phyloP scores from a whole-genome alignment of 371 early-diverging fungal genomes.

The Lichtheimia corymbifera region DNA sequence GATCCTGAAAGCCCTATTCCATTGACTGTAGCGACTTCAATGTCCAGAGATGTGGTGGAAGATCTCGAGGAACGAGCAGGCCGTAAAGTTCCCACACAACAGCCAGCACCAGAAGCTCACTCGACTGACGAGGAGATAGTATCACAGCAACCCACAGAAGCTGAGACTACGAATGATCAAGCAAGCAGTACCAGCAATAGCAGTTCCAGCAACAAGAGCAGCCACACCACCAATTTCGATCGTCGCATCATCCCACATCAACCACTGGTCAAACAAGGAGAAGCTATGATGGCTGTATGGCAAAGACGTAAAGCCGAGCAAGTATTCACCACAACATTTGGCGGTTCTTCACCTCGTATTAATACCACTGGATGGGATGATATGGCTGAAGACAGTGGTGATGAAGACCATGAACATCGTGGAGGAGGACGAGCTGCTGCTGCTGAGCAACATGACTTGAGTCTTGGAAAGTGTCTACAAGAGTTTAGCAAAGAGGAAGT shows the following conservation, averaged over 20 bases:
- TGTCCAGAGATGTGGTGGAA: no score
- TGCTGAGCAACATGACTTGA: no score
- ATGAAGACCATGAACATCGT: constrained; percentile 24
- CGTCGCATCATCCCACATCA: constrained; percentile 11
- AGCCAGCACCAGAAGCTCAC: not conserved
- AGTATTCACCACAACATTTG: no score
- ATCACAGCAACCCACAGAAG: no score
- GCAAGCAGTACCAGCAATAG: not conserved
- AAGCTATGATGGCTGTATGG: constrained; percentile 43
- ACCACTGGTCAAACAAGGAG: constrained; percentile 27
- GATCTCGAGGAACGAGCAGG: no score
- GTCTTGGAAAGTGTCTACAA: constrained; percentile 58
- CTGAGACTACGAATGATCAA: not conserved
- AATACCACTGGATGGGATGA: constrained; percentile 26
- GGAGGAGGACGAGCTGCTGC: not conserved
- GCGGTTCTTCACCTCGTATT: no score
- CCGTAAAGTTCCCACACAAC: not conserved
- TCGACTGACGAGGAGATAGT: no score
- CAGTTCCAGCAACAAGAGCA: not conserved
- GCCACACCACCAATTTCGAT: no score
- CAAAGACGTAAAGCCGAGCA: constrained; percentile 23
- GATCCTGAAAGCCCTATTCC: no score
- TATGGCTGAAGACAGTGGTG: not conserved
- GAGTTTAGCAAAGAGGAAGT: constrained; percentile 62
- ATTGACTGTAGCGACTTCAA: no score